phyloP scores from a whole-genome alignment of 192 early-diverging fungal genomes.

The Funneliformis mosseae region DNA sequence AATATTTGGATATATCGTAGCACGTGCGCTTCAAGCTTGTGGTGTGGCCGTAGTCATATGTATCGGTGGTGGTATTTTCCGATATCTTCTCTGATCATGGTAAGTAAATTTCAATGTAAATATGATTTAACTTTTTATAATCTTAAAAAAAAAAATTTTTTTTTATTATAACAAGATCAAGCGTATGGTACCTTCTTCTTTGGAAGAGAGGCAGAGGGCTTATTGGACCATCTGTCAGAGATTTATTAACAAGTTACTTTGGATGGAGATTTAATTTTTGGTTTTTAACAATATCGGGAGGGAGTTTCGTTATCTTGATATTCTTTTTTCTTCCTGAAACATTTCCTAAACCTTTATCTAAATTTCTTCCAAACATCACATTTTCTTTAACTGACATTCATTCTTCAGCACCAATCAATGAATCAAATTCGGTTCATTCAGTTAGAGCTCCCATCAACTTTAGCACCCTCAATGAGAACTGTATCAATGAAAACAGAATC shows the following conservation, averaged over 20 bases:
- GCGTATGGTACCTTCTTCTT: constrained; percentile 44
- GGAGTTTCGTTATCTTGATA: background rate
- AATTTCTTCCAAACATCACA: background rate
- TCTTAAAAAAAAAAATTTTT: background rate
- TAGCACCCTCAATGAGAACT: background rate
- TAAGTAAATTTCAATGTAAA: background rate
- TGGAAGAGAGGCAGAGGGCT: constrained; percentile 32
- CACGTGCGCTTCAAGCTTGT: constrained; percentile 42
- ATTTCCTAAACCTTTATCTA: background rate
- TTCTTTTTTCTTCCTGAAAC: background rate
- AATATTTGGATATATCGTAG: constrained; percentile 45
- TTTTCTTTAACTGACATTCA: background rate
- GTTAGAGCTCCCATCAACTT: background rate
- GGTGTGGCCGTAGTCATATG: constrained; percentile 38
- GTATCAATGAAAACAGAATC: background rate
- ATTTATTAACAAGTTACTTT: background rate
- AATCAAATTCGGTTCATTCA: background rate
- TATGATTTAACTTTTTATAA: background rate
- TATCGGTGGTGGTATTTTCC: constrained; percentile 41
- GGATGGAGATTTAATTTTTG: constrained; percentile 42
- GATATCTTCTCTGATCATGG: constrained; percentile 32
- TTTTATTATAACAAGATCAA: constrained; percentile 35
- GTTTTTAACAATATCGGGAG: constrained; percentile 38
- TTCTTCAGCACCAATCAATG: background rate
- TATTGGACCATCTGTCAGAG: constrained; percentile 43